Evolutionary conservation across 768 basidiomycete genomes (phyloP).

Genomic region (Jaapia argillacea): DNA sequence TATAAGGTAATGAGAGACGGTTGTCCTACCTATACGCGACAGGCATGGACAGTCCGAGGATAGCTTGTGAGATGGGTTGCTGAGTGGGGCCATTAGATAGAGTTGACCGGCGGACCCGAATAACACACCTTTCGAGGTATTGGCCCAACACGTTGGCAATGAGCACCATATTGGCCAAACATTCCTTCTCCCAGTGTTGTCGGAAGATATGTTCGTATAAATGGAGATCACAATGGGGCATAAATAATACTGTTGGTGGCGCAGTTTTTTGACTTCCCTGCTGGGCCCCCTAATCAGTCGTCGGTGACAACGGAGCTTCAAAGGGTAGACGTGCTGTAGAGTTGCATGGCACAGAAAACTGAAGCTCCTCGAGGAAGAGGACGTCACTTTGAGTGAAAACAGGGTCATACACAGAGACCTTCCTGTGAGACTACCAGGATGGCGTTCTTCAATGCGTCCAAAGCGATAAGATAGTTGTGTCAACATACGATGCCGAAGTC

Average conservation of each 20-base stretch:
- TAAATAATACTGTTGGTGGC: conserved; percentile 54
- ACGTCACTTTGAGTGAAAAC: conserved; percentile 57
- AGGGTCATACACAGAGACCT: conserved; percentile 58
- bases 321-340: neutral
- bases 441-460: conserved; percentile 6
- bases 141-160: conserved; percentile 58
- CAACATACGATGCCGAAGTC: conserved; percentile 50
- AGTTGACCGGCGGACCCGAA: too few relatives aligned
- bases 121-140: conserved; percentile 56
- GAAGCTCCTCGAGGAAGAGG: conserved; percentile 32
- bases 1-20: too few relatives aligned
- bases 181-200: conserved; percentile 44
- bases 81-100: too few relatives aligned
- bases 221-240: conserved; percentile 72
- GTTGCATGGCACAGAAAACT: conserved; percentile 22
- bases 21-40: too few relatives aligned
- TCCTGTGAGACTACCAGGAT: conserved; percentile 31
- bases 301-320: too few relatives aligned
- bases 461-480: conserved; percentile 11
- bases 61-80: too few relatives aligned
- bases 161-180: conserved; percentile 40
- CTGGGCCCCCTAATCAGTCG: too few relatives aligned
- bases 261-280: conserved; percentile 20
- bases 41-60: too few relatives aligned
- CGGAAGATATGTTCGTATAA: conserved; percentile 59